These are phyloP conservation scores for Priceomyces fermenticarens DNA, from an alignment of 805 yeast species.

Conservation along the genomic window DNA sequence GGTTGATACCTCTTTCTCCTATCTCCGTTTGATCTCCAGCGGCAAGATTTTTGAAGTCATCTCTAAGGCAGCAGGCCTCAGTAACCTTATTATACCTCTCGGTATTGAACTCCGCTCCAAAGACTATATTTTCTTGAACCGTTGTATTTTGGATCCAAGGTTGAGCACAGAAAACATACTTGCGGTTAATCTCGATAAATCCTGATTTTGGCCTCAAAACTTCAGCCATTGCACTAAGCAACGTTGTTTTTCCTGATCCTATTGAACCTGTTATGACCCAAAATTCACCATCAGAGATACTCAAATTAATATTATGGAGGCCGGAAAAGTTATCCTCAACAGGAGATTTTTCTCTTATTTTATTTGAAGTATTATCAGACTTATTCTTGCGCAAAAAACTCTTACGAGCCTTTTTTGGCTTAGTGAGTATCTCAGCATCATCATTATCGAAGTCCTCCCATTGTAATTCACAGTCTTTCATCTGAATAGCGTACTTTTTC, in stretches of 20 bases:
- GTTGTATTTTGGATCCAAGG: slow-evolving; percentile 86
- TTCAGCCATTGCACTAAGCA: slow-evolving; percentile 68
- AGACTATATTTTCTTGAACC: slow-evolving; percentile 65
- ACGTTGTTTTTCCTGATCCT: slow-evolving; percentile 77
- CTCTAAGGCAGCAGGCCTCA: slow-evolving; percentile 59
- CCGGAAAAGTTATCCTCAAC: slow-evolving; percentile 14
- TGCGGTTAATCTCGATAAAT: slow-evolving; percentile 47
- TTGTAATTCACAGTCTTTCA: slow-evolving; percentile 54
- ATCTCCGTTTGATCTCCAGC: slow-evolving; percentile 76
- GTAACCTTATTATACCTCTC: slow-evolving; percentile 51
- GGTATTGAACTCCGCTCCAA: slow-evolving; percentile 55
- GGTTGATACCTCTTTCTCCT: slow-evolving; percentile 79
- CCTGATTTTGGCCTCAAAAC: slow-evolving; percentile 59
- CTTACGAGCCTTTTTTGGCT: background rate
- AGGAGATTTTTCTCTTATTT: background rate
- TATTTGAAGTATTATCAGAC: background rate
- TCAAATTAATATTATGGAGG: slow-evolving; percentile 50
- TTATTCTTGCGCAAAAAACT: too few species aligned
- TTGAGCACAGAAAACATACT: slow-evolving; percentile 50
- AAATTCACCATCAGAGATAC: slow-evolving; percentile 61
- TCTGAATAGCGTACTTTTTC: slow-evolving; percentile 41
- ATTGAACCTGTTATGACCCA: slow-evolving; percentile 73
- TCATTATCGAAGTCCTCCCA: slow-evolving; percentile 51
- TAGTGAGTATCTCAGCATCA: background rate
- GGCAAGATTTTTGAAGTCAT: slow-evolving; percentile 61